phyloP scores from a whole-genome alignment of 2,329 filamentous ascomycete species.

The Colletotrichum echinochloae region DNA sequence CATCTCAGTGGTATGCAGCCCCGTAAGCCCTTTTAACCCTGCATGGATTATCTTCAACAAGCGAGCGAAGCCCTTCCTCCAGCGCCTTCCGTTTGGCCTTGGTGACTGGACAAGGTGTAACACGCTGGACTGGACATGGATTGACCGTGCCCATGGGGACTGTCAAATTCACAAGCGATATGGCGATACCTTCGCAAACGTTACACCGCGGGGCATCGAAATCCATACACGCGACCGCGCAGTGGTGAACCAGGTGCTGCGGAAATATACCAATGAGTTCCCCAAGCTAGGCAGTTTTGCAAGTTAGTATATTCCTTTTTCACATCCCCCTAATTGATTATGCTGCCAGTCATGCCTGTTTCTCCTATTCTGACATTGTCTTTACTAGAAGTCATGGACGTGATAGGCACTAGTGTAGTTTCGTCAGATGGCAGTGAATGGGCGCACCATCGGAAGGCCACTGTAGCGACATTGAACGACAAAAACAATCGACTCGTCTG shows the following conservation, averaged over 20 bases:
- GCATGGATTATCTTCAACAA: conserved; percentile 22
- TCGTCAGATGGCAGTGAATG: conserved; percentile 9
- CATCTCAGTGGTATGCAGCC: conserved; percentile 15
- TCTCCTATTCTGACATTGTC: neutral
- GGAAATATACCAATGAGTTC: neutral
- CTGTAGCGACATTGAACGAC: conserved; percentile 8
- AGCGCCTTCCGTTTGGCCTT: neutral
- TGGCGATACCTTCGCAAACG: conserved; percentile 14
- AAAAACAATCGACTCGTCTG: conserved; percentile 5
- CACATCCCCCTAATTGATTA: neutral
- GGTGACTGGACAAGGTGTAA: conserved; percentile 4
- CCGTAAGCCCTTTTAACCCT: conserved; percentile 12
- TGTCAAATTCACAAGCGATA: conserved; percentile 5
- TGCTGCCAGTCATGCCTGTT: too few relatives aligned
- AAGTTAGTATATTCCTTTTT: neutral
- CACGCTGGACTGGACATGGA: conserved; percentile 14
- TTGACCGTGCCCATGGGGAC: conserved; percentile 6
- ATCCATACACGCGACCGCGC: conserved; percentile 12
- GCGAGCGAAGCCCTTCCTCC: neutral
- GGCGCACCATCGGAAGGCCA: conserved; percentile 6
- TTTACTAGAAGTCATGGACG: neutral
- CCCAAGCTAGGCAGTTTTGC: conserved; percentile 4
- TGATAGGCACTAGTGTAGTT: conserved; percentile 1
- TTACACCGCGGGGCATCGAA: conserved; percentile 9
- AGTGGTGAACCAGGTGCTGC: neutral